Evolutionary conservation across 805 yeast species (phyloP), one percentile per base, ranked within the genome.

Genomic region (Yamadazyma takamatsuzukensis): DNA sequence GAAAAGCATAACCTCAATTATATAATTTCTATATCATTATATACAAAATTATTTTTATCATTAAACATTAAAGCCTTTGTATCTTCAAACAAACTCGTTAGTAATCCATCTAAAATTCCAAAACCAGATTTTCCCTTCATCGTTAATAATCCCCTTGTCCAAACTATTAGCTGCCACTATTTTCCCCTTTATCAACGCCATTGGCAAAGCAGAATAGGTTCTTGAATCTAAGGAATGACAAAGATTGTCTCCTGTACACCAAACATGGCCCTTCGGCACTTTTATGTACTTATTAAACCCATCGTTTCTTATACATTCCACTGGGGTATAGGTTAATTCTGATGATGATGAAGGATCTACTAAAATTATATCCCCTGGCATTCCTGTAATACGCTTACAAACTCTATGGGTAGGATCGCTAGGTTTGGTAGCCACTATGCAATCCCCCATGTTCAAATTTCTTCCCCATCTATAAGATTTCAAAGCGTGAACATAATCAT

Each of bases 181-280:
- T 50, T 86, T 89, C 1, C 97, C 99, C 45, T 80, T 79, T 3
- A 93, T 79, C 24, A 93, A 61, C 0, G 80, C 97, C 78, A 87
- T 68, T 2, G 98, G 97, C 21, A 93, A 62, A n/a, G 81, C 86
- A 23, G 89, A 84, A 53, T 93, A 93, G 0, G 86, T 76, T 44
- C 98, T 67, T 4, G 96, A 86, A 49, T 93, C 99, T 29, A 89
- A 63, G 14, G 96, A 85, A 44, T 81, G 87, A 17, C 86, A 73
- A 36, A 90, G 59, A 51, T 93, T 93, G 51, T 93, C 99, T 2
- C 99, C 99, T 0, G 97, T 87, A 3, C 89, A 81, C 97, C 97
- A 93, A 29, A 86, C 84, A 58, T 93, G 98, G 2, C 98, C 98
- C 44, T 80, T 76, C 1, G 98, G 98, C 0, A 93, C 89, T 35